A percentile compares a stretch with the other conserved stretches of the same genome.
Conservation (phyloP, 75 land plant species). For the Picea sitchensis region DNA sequence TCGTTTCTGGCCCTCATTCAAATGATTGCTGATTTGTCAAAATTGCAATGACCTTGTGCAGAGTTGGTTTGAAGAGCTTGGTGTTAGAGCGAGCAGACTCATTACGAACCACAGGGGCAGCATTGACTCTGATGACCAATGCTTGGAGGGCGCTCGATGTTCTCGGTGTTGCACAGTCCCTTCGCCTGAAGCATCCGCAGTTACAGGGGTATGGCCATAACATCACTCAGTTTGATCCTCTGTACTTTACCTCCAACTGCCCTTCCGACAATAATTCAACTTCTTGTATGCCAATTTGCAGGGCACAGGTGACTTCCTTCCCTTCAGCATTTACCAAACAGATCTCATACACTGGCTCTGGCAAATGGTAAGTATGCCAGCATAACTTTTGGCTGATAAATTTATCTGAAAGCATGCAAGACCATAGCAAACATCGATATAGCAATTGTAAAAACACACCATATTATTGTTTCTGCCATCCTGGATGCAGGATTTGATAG, state of each 20-base stretch:
- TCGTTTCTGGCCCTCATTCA: too few species aligned
- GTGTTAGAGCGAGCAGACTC: conserved; percentile 39
- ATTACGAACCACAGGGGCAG: conserved; percentile 38
- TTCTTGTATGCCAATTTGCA: background rate
- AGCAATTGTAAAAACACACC: background rate
- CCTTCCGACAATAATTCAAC: background rate
- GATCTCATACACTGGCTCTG: background rate
- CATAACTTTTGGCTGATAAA: background rate
- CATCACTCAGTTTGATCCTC: background rate
- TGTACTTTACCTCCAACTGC: background rate
- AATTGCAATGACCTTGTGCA: background rate
- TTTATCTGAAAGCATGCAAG: background rate
- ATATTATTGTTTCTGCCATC: too few species aligned
- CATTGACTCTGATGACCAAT: conserved; percentile 48
- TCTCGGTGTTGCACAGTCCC: conserved; percentile 38
- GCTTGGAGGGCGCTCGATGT: conserved; percentile 61
- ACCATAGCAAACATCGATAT: background rate
- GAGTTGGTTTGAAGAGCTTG: conserved; percentile 36
- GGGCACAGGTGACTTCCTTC: background rate
- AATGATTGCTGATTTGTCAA: too few species aligned
- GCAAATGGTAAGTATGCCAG: background rate
- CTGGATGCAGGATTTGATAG: too few species aligned
- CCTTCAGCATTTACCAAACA: background rate
- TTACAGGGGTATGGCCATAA: conserved; percentile 13
- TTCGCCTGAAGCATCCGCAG: conserved; percentile 15